phyloP scores from a whole-genome alignment of 108 stramenopile species.

The Pinguiococcus pyrenoidosus region DNA sequence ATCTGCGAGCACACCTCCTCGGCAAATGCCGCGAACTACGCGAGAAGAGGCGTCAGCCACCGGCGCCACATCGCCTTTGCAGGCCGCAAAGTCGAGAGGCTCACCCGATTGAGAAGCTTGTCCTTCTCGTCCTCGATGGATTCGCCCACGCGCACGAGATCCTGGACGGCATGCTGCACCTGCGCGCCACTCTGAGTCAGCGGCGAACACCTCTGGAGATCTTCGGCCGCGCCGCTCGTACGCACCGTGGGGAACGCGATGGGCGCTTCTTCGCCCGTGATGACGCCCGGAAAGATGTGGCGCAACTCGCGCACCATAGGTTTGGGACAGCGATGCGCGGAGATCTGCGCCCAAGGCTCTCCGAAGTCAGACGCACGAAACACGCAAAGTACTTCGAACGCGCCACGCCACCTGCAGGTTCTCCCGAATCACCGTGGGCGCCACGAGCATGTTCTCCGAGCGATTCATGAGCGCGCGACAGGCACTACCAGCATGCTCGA shows the following conservation, averaged over 20 bases:
- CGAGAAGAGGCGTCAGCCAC: neutral
- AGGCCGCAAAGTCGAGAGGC: neutral
- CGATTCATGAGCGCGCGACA: no score
- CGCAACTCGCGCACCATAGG: slow-evolving; percentile 16
- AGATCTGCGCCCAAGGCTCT: no score
- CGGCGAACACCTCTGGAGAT: slow-evolving; percentile 1
- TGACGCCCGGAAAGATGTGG: slow-evolving; percentile 9
- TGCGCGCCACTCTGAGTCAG: slow-evolving; percentile 21
- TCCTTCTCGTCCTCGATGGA: slow-evolving; percentile 32
- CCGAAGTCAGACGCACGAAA: no score
- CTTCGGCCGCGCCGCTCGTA: neutral
- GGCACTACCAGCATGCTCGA: no score
- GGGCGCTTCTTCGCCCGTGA: neutral
- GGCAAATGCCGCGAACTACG: slow-evolving; percentile 19
- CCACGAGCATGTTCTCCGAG: no score
- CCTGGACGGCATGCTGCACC: slow-evolving; percentile 7
- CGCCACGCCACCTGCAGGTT: no score
- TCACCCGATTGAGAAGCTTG: slow-evolving; percentile 25
- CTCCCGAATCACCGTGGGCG: no score
- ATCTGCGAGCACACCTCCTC: slow-evolving; percentile 4
- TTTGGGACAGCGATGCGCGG: slow-evolving; percentile 20
- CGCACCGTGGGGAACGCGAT: neutral
- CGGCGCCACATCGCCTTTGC: neutral
- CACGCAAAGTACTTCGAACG: no score
- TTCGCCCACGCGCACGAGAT: slow-evolving; percentile 25